Evolutionary conservation across 495 filamentous ascomycete species (phyloP), one percentile per base, ranked within the genome.

Genomic region (Daldinia bambusicola): DNA sequence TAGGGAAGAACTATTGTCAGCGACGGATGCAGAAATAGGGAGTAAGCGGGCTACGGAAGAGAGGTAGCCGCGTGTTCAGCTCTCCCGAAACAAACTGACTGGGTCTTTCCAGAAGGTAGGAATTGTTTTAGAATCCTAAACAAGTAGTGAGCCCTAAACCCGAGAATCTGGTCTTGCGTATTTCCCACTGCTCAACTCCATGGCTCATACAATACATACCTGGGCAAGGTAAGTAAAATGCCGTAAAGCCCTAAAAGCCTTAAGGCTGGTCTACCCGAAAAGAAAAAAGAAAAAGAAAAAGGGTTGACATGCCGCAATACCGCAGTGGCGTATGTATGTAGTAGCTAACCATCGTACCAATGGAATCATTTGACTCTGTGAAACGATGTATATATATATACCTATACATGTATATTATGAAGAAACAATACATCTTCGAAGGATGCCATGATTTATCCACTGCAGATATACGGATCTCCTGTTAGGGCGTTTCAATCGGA

Each of bases 21-120:
- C 55, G 40, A 40, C 55, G 37, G 52, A 40, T 31, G 52, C 32
- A 7, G 26, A 56, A 31, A 63, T 26, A 67, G 32, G 43, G 31
- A 41, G 22, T 18, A 41, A 52, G 55, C 48, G 26, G 26, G 26
- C 26, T 26, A 3, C 26, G 55, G 50, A 60, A 59, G 60, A 61
- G 61, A 67, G 62, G 50, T 67, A 4, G 59, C 41, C 63, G 52
- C 52, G 36, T 40, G 45, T 41, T 45, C 38, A 55, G 43, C 45
- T 37, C 36, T 51, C 62, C 60, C 50, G 69, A 72, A 63, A 72
- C 64, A 61, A 72, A 57, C 67, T 26, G 26, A 26, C 26, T 26
- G 26, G 26, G 64, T 55, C 60, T 57, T 72, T 66, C 45, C 45
- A 66, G 62, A 71, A 61, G 57, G 40, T 53, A 52, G 57, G 34